Conservation (phyloP, 225 moss, liverwort and hornwort species). For the Marchantia paleacea region DNA sequence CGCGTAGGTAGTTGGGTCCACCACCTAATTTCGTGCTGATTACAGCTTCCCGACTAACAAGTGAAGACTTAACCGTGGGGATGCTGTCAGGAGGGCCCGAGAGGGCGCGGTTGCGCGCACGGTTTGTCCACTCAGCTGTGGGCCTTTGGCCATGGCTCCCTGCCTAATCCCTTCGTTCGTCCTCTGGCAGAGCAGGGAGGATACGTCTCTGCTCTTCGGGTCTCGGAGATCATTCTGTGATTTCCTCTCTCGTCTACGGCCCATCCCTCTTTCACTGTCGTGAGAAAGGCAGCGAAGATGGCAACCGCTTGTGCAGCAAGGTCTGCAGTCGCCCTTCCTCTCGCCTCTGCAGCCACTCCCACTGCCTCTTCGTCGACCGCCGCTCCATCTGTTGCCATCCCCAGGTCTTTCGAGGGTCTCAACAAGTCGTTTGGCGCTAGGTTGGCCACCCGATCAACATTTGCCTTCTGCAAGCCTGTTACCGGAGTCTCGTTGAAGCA, state of each 20-base stretch:
- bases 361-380: constrained; percentile 4
- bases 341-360: neutral
- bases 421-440: constrained; percentile 32
- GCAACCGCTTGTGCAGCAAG: constrained; percentile 36
- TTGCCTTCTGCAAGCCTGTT: constrained; percentile 7
- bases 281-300: constrained; percentile 23
- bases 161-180: constrained; percentile 7
- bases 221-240: neutral
- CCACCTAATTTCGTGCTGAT: neutral
- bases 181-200: neutral
- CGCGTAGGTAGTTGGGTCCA: neutral
- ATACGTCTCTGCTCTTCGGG: neutral
- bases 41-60: neutral
- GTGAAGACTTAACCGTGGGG: no score
- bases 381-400: constrained; percentile 18
- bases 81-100: neutral
- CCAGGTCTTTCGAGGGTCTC: constrained; percentile 32
- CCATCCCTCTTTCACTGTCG: neutral
- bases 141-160: neutral
- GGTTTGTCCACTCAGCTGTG: neutral
- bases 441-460: constrained; percentile 10
- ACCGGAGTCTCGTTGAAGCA: neutral
- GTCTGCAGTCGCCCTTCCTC: constrained; percentile 12
- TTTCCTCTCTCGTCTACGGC: neutral
- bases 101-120: constrained; percentile 15